phyloP scores from a whole-genome alignment of 305 asterid genomes.

The Fraxinus dipetala region DNA sequence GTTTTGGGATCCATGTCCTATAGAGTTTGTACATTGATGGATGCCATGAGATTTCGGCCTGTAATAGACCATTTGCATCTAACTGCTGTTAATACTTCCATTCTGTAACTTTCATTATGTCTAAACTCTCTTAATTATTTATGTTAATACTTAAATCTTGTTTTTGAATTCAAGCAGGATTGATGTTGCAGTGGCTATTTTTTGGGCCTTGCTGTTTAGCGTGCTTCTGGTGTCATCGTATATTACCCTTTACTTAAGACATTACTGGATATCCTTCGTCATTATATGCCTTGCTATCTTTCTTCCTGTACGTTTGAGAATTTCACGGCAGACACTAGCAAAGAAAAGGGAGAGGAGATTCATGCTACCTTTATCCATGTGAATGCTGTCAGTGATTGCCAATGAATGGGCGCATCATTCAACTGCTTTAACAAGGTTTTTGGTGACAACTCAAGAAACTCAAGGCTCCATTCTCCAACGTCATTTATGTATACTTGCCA shows the following conservation, averaged over 20 bases:
- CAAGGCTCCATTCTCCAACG: too few species aligned
- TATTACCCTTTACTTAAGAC: slow-evolving; percentile 47
- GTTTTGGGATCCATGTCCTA: background rate
- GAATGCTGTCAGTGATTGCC: slow-evolving; percentile 20
- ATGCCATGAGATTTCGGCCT: background rate
- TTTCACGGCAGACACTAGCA: slow-evolving; percentile 49
- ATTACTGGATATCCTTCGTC: slow-evolving; percentile 53
- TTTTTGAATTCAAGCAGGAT: slow-evolving; percentile 43
- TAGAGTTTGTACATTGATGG: background rate
- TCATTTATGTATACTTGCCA: background rate
- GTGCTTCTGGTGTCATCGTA: slow-evolving; percentile 58
- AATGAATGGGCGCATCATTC: background rate
- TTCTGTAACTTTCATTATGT: background rate
- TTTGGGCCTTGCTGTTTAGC: slow-evolving; percentile 43
- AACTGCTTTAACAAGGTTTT: slow-evolving; percentile 3
- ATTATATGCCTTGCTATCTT: slow-evolving; percentile 45
- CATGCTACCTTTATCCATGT: slow-evolving; percentile 62
- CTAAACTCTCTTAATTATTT: slow-evolving; percentile 3
- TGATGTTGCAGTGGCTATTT: slow-evolving; percentile 56
- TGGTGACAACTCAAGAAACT: slow-evolving; percentile 10
- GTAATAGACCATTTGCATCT: background rate
- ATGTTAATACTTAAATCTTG: background rate
- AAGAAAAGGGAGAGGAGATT: slow-evolving; percentile 61
- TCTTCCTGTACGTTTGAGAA: slow-evolving; percentile 56
- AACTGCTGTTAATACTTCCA: background rate